Evolutionary conservation across 148 eudicot species (phyloP), one percentile per base, ranked within the genome.

Genomic region (Rheum nobile): DNA sequence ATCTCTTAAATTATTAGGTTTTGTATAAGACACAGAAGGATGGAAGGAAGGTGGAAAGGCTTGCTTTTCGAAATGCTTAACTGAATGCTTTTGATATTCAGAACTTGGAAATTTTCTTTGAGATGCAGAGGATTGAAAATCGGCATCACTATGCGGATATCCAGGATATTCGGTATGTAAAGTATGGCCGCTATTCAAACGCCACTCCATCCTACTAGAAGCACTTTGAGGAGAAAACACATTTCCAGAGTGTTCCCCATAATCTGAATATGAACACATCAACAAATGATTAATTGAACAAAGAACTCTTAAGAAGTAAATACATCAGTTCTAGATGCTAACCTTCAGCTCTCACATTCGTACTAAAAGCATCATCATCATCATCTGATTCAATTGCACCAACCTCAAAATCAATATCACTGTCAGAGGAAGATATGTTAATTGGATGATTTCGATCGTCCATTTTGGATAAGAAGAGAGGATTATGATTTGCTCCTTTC

Each of bases 21-120:
- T 82, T 29, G 77, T n/a, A 79, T 77, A 75, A 57, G 75, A 48
- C 24, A 80, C 77, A 73, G 85, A 61, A 48, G 77, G 69, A 74
- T 83, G 86, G 28, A 83, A 22, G 67, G 89, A 83, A 75, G 88
- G 4, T 31, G 96, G 90, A 81, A 88, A 89, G 70, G 76, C 61
- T 84, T 92, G 85, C 83, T 75, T 88, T 28, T 57, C 68, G 28
- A 79, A 46, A 31, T 78, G 83, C 48, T 71, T 77, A 21, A 71
- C 77, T 55, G 75, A 67, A 70, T 39, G 75, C 37, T 74, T 67
- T 47, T 72, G 78, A 76, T 73, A 35, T 47, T 79, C 89, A 82
- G 83, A 63, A 74, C 72, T 75, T 74, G 67, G 38, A 38, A 22
- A n/a, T 68, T 55, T 67, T 69, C 69, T 76, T 73, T 65, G 70